Evolutionary conservation across 805 yeast species (phyloP).

Genomic region (Nakazawaea populi): DNA sequence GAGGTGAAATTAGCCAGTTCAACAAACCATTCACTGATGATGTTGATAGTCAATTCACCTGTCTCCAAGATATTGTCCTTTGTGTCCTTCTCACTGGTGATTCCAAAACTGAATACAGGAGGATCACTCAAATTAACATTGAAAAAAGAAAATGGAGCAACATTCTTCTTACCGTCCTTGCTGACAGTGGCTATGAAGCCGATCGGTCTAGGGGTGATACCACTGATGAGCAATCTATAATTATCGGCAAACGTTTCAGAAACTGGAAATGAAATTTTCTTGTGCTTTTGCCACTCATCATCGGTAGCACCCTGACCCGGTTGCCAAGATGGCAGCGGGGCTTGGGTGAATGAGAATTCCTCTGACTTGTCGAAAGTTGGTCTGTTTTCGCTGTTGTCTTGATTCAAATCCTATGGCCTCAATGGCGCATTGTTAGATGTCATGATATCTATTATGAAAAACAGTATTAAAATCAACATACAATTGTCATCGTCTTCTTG

Average conservation of each 20-base stretch:
- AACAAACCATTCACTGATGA: conserved; percentile 57
- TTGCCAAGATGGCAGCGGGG: conserved; percentile 32
- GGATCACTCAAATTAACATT: conserved; percentile 45
- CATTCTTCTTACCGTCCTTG: conserved; percentile 35
- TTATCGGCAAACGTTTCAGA: conserved; percentile 36
- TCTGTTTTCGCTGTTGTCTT: conserved; percentile 6
- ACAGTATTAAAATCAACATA: neutral
- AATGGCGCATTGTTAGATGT: neutral
- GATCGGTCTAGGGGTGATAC: conserved; percentile 55
- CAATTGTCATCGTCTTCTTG: neutral
- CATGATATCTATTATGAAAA: neutral
- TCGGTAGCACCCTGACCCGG: conserved; percentile 42
- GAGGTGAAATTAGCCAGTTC: conserved; percentile 56
- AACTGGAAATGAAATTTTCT: conserved; percentile 46
- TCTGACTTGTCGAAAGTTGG: conserved; percentile 8
- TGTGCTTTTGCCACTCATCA: conserved; percentile 36
- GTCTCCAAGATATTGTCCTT: conserved; percentile 42
- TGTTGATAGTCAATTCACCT: conserved; percentile 47
- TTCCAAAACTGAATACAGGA: conserved; percentile 48
- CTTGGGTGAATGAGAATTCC: conserved; percentile 10
- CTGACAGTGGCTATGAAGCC: conserved; percentile 48
- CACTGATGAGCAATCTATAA: conserved; percentile 46
- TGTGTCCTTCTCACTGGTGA: conserved; percentile 50
- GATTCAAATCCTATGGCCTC: conserved; percentile 1
- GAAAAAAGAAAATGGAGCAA: conserved; percentile 61